A percentile compares a stretch with the other conserved stretches of the same genome.
Conservation (phyloP, 192 early-diverging fungal species). For the Coemansia sp. region DNA sequence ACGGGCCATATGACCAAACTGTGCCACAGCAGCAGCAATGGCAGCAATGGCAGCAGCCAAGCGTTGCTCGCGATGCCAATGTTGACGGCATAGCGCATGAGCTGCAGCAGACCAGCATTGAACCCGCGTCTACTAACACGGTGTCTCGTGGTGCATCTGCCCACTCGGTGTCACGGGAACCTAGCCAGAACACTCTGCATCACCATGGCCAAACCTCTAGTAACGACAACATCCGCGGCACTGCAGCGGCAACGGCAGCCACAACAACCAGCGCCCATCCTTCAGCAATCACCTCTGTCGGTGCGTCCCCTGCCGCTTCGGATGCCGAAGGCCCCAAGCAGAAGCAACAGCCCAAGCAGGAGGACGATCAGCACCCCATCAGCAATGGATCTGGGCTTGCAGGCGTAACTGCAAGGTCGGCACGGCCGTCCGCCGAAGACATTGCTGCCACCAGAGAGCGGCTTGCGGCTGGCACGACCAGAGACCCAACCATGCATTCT, state of each 20-base stretch:
- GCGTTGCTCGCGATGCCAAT: neutral
- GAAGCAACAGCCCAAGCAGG: neutral
- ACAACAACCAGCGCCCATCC: conserved; percentile 2
- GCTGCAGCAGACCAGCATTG: conserved; percentile 14
- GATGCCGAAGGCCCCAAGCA: neutral
- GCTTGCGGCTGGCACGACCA: conserved; percentile 40
- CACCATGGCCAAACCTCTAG: neutral
- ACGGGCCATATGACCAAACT: conserved; percentile 10
- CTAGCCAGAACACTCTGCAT: conserved; percentile 42
- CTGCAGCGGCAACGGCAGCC: conserved; percentile 16
- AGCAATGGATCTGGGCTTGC: conserved; percentile 26
- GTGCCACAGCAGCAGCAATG: conserved; percentile 13
- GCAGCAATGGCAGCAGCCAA: conserved; percentile 10
- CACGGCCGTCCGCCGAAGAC: conserved; percentile 25
- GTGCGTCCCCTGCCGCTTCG: neutral
- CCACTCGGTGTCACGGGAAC: conserved; percentile 43
- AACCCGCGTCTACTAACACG: conserved; percentile 18
- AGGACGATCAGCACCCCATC: neutral
- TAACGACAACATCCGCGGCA: conserved; percentile 21
- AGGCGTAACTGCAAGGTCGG: conserved; percentile 21
- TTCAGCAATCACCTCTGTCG: conserved; percentile 2
- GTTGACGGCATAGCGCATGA: conserved; percentile 24
- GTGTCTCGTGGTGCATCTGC: conserved; percentile 32
- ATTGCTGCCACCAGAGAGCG: conserved; percentile 31
- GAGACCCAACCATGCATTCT: conserved; percentile 21